Conservation (phyloP, 2,329 filamentous ascomycete genomes). For the Sporothrix protearum region DNA sequence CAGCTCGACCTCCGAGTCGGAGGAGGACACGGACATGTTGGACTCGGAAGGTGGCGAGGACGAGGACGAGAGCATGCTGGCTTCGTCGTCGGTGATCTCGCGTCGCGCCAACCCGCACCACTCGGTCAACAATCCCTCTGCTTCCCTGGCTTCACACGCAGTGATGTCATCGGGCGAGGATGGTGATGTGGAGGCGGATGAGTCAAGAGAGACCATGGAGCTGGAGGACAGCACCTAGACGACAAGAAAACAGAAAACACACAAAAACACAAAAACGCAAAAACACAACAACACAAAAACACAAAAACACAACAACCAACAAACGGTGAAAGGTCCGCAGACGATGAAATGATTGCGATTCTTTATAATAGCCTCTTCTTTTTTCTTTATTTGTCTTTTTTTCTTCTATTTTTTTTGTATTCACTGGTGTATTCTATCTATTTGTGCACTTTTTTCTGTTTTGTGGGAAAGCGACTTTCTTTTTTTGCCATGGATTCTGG, state of each 20-base stretch:
- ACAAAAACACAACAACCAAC: not conserved
- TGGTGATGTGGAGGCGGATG: slow-evolving; percentile 28
- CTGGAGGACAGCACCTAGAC: slow-evolving; percentile 18
- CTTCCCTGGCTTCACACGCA: slow-evolving; percentile 40
- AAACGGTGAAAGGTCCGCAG: not conserved
- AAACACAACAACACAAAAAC: not conserved
- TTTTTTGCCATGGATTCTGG: not conserved
- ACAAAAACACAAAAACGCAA: not conserved
- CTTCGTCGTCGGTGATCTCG: slow-evolving; percentile 36
- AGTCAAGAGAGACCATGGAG: not conserved
- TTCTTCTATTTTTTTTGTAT: not conserved
- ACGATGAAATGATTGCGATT: slow-evolving; percentile 10
- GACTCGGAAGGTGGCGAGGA: slow-evolving; percentile 37
- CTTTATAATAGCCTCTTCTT: not conserved
- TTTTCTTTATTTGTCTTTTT: no score
- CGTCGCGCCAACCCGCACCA: slow-evolving; percentile 39
- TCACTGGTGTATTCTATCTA: not conserved
- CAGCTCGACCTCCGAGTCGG: slow-evolving; percentile 39
- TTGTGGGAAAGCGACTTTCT: not conserved
- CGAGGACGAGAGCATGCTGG: slow-evolving; percentile 34
- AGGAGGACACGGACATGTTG: slow-evolving; percentile 28
- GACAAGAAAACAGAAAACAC: not conserved
- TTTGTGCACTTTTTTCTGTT: not conserved
- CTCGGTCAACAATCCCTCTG: slow-evolving; percentile 39
- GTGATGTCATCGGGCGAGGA: slow-evolving; percentile 42